phyloP scores from a whole-genome alignment of 2,329 filamentous ascomycete genomes.

The Talaromyces sp. region DNA sequence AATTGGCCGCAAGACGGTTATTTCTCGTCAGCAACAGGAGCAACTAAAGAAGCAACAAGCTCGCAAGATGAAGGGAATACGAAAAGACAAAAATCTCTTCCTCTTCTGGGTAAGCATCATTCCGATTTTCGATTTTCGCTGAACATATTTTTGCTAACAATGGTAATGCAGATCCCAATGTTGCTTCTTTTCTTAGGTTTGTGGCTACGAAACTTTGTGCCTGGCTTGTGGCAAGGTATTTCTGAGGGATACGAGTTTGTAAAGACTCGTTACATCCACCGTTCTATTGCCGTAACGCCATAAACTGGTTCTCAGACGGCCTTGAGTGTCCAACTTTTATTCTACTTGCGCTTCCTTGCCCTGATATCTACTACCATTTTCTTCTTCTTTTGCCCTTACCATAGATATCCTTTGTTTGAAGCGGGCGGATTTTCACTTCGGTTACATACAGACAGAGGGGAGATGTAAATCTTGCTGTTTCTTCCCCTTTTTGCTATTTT shows the following conservation, averaged over 20 bases:
- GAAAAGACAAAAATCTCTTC: slow-evolving; percentile 53
- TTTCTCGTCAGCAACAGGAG: slow-evolving; percentile 48
- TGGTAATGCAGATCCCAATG: slow-evolving; percentile 45
- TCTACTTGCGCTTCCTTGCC: background rate
- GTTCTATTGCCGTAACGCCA: slow-evolving; percentile 30
- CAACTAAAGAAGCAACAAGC: slow-evolving; percentile 49
- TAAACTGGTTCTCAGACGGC: background rate
- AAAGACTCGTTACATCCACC: slow-evolving; percentile 30
- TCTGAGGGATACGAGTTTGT: slow-evolving; percentile 41
- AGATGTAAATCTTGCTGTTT: background rate
- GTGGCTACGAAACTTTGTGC: slow-evolving; percentile 46
- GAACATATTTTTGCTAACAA: background rate
- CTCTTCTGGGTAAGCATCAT: slow-evolving; percentile 52
- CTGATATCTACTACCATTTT: background rate
- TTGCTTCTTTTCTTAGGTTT: slow-evolving; percentile 47
- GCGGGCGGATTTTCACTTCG: background rate
- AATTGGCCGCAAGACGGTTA: slow-evolving; percentile 41
- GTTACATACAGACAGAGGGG: slow-evolving; percentile 1
- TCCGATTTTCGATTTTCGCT: background rate
- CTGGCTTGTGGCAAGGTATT: slow-evolving; percentile 42
- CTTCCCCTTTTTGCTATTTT: background rate
- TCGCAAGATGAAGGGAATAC: slow-evolving; percentile 49
- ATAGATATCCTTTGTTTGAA: slow-evolving; percentile 16
- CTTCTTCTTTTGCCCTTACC: background rate
- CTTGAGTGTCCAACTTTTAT: no score